Percentiles rank a stretch among this genome's conserved stretches.
Conservation (phyloP, 2,329 filamentous ascomycete genomes). For the Nemania sp. region DNA sequence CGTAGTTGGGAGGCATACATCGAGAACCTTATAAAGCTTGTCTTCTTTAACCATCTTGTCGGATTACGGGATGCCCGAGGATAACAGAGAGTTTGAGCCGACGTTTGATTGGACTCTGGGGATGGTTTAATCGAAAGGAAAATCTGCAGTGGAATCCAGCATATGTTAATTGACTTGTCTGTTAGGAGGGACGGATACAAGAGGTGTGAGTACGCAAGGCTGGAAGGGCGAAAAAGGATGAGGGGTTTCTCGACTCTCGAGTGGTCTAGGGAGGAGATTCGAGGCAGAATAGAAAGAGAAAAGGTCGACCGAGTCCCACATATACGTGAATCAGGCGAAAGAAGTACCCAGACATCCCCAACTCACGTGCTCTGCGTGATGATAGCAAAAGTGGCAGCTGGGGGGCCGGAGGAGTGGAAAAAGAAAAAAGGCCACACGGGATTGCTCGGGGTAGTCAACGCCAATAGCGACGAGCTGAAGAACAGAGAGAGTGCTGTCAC, state of each 20-base stretch:
- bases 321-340: slow-evolving; percentile 30
- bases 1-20: slow-evolving; percentile 57
- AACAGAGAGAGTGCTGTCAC: neutral
- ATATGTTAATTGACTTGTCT: slow-evolving; percentile 5
- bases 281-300: slow-evolving; percentile 28
- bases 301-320: slow-evolving; percentile 35
- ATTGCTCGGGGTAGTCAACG: neutral
- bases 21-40: slow-evolving; percentile 77
- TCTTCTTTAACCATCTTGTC: slow-evolving; percentile 76
- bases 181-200: neutral
- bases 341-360: slow-evolving; percentile 12
- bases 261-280: slow-evolving; percentile 5
- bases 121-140: neutral
- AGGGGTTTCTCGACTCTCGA: slow-evolving; percentile 8
- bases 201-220: slow-evolving; percentile 1
- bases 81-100: neutral
- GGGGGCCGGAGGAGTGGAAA: slow-evolving; percentile 2
- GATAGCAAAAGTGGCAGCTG: neutral
- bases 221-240: slow-evolving; percentile 5
- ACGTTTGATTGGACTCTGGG: neutral
- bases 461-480: neutral
- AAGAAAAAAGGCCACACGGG: neutral
- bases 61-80: slow-evolving; percentile 5
- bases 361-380: neutral
- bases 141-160: neutral